phyloP scores from a whole-genome alignment of 2,329 filamentous ascomycete species.

The Colletotrichum sp. region DNA sequence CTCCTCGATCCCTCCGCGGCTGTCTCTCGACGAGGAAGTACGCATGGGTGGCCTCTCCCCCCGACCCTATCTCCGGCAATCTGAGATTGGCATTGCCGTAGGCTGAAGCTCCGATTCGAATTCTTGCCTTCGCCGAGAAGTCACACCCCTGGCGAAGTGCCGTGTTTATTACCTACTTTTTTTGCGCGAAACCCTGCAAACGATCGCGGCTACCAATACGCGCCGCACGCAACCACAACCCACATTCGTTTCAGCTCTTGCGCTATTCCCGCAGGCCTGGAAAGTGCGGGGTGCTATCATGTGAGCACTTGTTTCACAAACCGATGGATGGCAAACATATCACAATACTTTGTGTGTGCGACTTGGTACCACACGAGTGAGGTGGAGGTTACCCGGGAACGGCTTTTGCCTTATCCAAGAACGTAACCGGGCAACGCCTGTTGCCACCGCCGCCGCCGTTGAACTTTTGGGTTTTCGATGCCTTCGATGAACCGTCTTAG shows the following conservation, averaged over 20 bases:
- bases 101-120: constrained; percentile 44
- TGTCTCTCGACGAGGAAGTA: constrained; percentile 52
- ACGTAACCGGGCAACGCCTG: background rate
- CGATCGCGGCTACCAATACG: background rate
- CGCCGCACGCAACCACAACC: background rate
- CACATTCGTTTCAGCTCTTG: constrained; percentile 6
- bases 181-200: background rate
- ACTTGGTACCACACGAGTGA: background rate
- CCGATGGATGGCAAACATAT: background rate
- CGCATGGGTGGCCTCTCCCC: constrained; percentile 52
- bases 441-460: background rate
- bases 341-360: background rate
- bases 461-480: background rate
- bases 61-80: constrained; percentile 49
- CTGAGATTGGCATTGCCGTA: constrained; percentile 59
- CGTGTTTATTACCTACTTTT: background rate
- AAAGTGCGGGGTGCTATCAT: background rate
- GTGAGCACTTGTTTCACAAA: background rate
- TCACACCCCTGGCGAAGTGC: background rate
- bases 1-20: constrained; percentile 45
- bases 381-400: background rate
- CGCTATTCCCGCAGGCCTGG: constrained; percentile 15
- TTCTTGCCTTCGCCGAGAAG: background rate
- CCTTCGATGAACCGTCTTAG: background rate
- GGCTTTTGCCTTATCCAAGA: background rate